Conservation (phyloP, 371 early-diverging fungal species). For the Quaeritorhiza haematococci region DNA sequence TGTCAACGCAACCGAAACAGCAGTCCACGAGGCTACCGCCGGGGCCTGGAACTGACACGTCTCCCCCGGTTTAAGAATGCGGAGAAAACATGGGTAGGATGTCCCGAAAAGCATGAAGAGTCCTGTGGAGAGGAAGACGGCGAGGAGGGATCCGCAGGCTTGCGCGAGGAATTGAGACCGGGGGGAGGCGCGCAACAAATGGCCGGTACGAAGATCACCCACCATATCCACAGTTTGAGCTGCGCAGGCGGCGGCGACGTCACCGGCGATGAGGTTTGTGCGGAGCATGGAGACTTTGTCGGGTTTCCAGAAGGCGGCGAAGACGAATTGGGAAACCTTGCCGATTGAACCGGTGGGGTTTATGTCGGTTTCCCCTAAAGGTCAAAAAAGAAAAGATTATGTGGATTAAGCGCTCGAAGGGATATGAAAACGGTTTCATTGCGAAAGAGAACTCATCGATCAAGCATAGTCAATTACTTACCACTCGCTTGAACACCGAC, state of each 20-base stretch:
- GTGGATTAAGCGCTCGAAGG: no score
- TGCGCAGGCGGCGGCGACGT: constrained; percentile 77
- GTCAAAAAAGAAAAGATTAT: no score
- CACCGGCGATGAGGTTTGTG: constrained; percentile 74
- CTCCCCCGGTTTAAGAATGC: constrained; percentile 28
- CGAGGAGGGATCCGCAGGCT: constrained; percentile 70
- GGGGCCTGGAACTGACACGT: constrained; percentile 42
- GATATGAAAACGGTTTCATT: no score
- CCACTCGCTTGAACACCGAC: constrained; percentile 64
- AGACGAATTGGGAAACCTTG: constrained; percentile 78
- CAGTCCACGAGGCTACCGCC: constrained; percentile 63
- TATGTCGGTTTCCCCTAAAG: constrained; percentile 31
- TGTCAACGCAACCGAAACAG: constrained; percentile 54
- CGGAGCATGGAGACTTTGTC: background rate
- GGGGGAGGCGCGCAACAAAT: constrained; percentile 74
- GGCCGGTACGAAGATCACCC: constrained; percentile 86
- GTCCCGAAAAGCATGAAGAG: constrained; percentile 68
- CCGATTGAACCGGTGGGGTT: constrained; percentile 81
- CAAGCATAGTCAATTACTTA: no score
- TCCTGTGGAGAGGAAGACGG: constrained; percentile 58
- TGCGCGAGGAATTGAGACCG: constrained; percentile 83
- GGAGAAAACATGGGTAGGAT: constrained; percentile 47
- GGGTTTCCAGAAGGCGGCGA: constrained; percentile 69
- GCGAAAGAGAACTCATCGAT: no score
- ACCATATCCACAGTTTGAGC: constrained; percentile 65